Percentiles rank a stretch among this genome's conserved stretches.
phyloP scores from a whole-genome alignment of 495 filamentous ascomycete genomes.

The Neurospora sp. region DNA sequence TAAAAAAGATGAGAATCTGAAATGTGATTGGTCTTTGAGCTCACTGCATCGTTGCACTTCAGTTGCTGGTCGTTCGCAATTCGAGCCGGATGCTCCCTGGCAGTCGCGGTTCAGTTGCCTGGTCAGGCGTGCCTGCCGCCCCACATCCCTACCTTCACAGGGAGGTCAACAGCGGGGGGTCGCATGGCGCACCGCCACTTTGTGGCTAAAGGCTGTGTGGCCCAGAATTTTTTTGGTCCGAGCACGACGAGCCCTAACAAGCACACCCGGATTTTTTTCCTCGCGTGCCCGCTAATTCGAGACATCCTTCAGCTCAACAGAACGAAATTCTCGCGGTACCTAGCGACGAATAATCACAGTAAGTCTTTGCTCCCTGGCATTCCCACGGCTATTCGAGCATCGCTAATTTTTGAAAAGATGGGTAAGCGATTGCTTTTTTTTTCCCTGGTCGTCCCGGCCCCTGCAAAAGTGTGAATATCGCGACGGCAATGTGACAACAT shows the following conservation, averaged over 20 bases:
- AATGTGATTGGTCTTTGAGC: background rate
- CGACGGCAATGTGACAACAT: background rate
- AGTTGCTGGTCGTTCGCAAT: background rate
- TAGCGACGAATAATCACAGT: slow-evolving; percentile 32
- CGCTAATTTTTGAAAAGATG: slow-evolving; percentile 32
- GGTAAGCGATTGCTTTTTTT: slow-evolving; percentile 33
- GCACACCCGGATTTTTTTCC: slow-evolving; percentile 26
- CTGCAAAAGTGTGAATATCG: background rate
- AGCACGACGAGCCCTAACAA: slow-evolving; percentile 27
- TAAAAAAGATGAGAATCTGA: background rate
- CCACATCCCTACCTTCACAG: background rate
- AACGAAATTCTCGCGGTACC: slow-evolving; percentile 22
- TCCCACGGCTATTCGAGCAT: background rate
- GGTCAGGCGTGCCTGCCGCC: background rate
- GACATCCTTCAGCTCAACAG: slow-evolving; percentile 19
- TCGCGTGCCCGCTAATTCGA: slow-evolving; percentile 23
- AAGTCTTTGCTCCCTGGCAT: slow-evolving; percentile 15
- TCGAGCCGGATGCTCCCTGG: background rate
- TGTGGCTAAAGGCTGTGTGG: background rate
- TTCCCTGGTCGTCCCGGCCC: background rate
- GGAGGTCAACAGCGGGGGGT: background rate
- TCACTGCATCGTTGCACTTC: background rate
- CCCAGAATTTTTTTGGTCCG: slow-evolving; percentile 9
- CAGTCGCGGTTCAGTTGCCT: background rate
- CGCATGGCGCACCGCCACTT: background rate